Evolutionary conservation across 768 basidiomycete genomes (phyloP).

Genomic region (Suillus cothurnatus): DNA sequence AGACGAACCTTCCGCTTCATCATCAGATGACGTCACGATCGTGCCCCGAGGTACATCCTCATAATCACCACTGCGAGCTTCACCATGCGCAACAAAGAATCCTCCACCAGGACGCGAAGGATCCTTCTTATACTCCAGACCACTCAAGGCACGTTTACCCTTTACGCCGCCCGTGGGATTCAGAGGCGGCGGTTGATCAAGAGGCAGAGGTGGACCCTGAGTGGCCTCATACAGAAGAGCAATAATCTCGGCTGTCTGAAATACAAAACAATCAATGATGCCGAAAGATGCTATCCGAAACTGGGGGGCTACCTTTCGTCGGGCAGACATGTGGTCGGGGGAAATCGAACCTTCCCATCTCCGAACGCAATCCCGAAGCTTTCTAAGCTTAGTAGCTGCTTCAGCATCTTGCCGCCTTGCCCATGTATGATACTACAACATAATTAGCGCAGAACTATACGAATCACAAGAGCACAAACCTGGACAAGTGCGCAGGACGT

Average conservation of each 20-base stretch:
- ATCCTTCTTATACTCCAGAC: conserved; percentile 78
- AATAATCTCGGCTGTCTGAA: conserved; percentile 92
- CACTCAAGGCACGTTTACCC: conserved; percentile 50
- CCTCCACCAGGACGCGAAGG: conserved; percentile 83
- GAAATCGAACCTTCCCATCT: conserved; percentile 88
- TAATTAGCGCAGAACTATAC: background rate
- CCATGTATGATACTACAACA: conserved; percentile 86
- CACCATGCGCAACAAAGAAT: conserved; percentile 70
- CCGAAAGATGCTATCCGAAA: background rate
- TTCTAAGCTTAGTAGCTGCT: conserved; percentile 73
- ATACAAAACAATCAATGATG: conserved; percentile 2
- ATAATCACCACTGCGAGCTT: conserved; percentile 47
- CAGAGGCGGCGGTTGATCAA: conserved; percentile 61
- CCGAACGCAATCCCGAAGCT: conserved; percentile 81
- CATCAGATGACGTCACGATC: conserved; percentile 52
- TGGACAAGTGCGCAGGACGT: conserved; percentile 91
- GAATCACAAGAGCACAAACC: conserved; percentile 45
- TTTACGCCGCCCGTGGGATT: conserved; percentile 82
- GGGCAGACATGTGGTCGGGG: conserved; percentile 92
- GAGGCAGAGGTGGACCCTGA: conserved; percentile 61
- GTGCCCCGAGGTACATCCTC: conserved; percentile 58
- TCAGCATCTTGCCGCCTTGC: conserved; percentile 78
- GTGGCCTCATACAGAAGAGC: conserved; percentile 91
- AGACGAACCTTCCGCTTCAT: conserved; percentile 53
- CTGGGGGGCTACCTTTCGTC: conserved; percentile 69